Evolutionary conservation across 768 basidiomycete species (phyloP), one percentile per base, ranked within the genome.

Genomic region (Termitomyces sp.): DNA sequence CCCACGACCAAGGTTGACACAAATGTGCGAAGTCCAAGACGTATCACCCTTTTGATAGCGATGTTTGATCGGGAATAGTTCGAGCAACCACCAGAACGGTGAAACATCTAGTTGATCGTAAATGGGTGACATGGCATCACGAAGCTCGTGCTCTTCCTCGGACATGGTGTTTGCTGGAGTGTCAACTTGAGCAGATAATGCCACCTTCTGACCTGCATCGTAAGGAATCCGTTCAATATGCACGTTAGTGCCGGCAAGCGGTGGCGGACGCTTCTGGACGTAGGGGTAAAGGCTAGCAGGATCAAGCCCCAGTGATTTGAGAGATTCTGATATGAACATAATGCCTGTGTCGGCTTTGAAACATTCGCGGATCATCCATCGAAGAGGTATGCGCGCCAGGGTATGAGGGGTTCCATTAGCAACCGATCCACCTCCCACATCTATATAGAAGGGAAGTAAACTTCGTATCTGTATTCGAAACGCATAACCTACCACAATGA

Each of bases 301-400:
- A 44, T 82, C 75, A 46, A 83, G 53, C 0, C 83, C 78, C 10
- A 80, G 66, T 4, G 66, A 58, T 18, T 67, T 68, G 42, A 86
- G 72, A 20, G 70, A 72, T 24, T 75, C 73, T 2, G 73, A 62
- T 20, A 78, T 70, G 72, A 88, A 88, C 63, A 85, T 72, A 60
- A 88, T 84, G 0, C 86, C 86, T 1, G 75, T 75, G 3, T 82
- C 64, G 7, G 77, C 66, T 51, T 73, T 73, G 76, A 88, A 84
- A 60, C 79, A 81, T 64, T 90, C 79, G 40, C 87, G 80, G 57
- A 90, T 73, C 86, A 89, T 88, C 87, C 88, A 86, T 1, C 80
- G 75, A 4, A 86, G 72, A 1, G 82, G 69, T 35, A 84, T 80
- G 36, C 80, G 77, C 6, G 83, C 77, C 2, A 86, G 75, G 13